Conservation (phyloP, 1,139 yeast species). For the Geotrichum aggregatum region DNA sequence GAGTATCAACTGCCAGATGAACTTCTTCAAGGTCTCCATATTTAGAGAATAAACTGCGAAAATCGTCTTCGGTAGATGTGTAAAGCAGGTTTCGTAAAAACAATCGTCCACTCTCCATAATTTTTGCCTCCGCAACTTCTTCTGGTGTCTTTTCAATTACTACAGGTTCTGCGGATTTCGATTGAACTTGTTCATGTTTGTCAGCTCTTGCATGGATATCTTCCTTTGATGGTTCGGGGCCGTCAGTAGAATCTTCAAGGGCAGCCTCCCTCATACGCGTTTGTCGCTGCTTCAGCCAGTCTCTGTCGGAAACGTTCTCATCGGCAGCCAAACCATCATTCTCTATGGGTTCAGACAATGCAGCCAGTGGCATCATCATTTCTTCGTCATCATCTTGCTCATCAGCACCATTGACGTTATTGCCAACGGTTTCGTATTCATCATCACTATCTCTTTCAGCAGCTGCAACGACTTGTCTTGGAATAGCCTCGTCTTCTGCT, state of each 20-base stretch:
- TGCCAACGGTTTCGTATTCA: constrained; percentile 29
- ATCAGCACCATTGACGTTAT: constrained; percentile 25
- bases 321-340: constrained; percentile 44
- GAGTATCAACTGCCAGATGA: constrained; percentile 85
- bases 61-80: constrained; percentile 75
- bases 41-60: constrained; percentile 51
- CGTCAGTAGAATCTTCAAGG: constrained; percentile 26
- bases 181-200: constrained; percentile 19
- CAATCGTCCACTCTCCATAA: constrained; percentile 70
- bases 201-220: constrained; percentile 18
- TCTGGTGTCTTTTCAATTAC: constrained; percentile 40
- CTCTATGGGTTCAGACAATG: constrained; percentile 22
- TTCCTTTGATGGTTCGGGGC: constrained; percentile 23
- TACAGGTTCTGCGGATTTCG: constrained; percentile 22
- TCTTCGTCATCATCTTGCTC: constrained; percentile 30
- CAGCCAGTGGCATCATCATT: constrained; percentile 24
- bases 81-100: constrained; percentile 85
- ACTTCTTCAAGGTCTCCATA: constrained; percentile 51
- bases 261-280: constrained; percentile 62
- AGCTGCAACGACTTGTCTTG: constrained; percentile 14
- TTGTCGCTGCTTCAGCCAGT: constrained; percentile 81
- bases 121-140: constrained; percentile 49
- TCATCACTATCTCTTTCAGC: constrained; percentile 32
- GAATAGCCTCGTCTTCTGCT: constrained; percentile 17
- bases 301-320: constrained; percentile 67